phyloP scores from a whole-genome alignment of 2,329 filamentous ascomycete genomes.

The Hypoxylon sp. region DNA sequence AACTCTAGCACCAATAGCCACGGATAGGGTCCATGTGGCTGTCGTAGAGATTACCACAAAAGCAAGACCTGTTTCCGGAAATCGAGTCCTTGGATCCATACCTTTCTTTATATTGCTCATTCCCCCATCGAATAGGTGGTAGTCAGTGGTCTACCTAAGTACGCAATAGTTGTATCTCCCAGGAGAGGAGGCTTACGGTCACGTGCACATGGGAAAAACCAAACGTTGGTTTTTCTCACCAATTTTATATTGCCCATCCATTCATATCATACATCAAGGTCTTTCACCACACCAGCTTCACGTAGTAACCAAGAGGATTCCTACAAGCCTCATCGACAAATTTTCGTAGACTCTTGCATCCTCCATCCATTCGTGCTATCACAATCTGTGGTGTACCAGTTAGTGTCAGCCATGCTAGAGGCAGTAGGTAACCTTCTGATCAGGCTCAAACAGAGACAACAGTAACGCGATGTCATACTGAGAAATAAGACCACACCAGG shows the following conservation, averaged over 20 bases:
- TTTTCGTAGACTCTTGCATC: not conserved
- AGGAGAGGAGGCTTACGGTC: not conserved
- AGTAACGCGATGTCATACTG: not conserved
- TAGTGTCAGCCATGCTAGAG: not conserved
- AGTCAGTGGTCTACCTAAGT: not conserved
- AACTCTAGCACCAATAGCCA: not conserved
- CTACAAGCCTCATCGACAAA: too few relatives aligned
- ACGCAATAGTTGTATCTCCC: not conserved
- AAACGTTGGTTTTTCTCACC: not conserved
- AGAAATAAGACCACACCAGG: not conserved
- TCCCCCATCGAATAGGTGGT: not conserved
- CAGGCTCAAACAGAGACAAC: not conserved
- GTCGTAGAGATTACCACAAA: not conserved
- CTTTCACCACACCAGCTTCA: not conserved
- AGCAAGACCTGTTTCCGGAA: not conserved
- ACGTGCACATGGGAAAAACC: not conserved
- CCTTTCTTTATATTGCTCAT: not conserved
- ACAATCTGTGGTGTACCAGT: not conserved
- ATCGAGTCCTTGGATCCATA: not conserved
- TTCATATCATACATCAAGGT: not conserved
- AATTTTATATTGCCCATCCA: not conserved
- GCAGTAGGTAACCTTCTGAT: not conserved
- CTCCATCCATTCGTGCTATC: not conserved
- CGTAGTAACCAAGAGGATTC: too few relatives aligned
- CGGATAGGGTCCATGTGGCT: constrained; percentile 2